These are phyloP conservation scores for Fonsecaea monophora DNA, from an alignment of 2,329 filamentous ascomycete species.

Conservation along the genomic window DNA sequence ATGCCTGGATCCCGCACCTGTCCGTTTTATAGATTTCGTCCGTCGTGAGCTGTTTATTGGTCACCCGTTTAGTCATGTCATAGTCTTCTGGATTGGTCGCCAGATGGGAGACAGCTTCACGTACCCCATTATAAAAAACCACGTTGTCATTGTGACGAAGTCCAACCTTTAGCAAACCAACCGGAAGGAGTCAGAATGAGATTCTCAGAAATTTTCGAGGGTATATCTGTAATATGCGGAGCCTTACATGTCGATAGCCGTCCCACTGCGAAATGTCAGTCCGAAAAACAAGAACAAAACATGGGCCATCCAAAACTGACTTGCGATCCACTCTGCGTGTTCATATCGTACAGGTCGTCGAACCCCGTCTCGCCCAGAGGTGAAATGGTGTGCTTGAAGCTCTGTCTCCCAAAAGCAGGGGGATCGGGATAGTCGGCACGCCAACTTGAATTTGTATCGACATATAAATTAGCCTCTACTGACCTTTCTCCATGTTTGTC, in stretches of 20 bases:
- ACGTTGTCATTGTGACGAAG: not conserved
- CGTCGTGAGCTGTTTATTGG: slow-evolving; percentile 2
- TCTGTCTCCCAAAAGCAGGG: slow-evolving; percentile 59
- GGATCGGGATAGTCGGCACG: slow-evolving; percentile 59
- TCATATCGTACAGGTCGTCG: slow-evolving; percentile 55
- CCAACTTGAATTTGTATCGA: slow-evolving; percentile 47
- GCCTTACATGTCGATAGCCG: slow-evolving; percentile 52
- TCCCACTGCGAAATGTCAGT: slow-evolving; percentile 52
- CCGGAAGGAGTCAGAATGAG: not conserved
- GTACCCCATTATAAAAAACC: slow-evolving; percentile 7
- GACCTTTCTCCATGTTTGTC: no score
- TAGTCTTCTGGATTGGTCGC: not conserved
- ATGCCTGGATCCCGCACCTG: slow-evolving; percentile 18
- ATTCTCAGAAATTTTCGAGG: not conserved
- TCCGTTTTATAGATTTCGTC: slow-evolving; percentile 8
- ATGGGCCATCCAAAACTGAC: not conserved
- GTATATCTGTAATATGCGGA: not conserved
- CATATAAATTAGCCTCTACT: not conserved
- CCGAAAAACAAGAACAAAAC: not conserved
- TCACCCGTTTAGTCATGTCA: not conserved
- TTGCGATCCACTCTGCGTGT: slow-evolving; percentile 52
- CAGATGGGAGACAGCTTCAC: not conserved
- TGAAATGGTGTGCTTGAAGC: slow-evolving; percentile 26
- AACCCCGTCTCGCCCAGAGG: slow-evolving; percentile 45
- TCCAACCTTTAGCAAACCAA: slow-evolving; percentile 1